Conservation (phyloP, 202 grass and related monocot species). For the Panicum hallii region DNA sequence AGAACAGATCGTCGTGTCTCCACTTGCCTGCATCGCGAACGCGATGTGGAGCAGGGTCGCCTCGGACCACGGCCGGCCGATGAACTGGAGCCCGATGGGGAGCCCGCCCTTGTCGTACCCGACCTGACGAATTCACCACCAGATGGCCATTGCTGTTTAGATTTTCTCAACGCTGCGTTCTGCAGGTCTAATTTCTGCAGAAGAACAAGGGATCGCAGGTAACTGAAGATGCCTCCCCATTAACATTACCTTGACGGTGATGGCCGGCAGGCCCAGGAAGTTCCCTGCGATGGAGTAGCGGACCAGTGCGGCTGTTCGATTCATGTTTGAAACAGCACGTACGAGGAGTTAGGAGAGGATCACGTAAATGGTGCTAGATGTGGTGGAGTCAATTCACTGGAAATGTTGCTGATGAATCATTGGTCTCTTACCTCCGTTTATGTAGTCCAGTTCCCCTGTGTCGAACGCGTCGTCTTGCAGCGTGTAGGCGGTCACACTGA, state of each 20-base stretch:
- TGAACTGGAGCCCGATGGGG: slow-evolving; percentile 95
- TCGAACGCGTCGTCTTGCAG: slow-evolving; percentile 71
- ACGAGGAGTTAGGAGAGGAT: background rate
- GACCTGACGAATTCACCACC: slow-evolving; percentile 49
- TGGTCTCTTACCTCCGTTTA: slow-evolving; percentile 75
- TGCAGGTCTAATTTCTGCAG: no score
- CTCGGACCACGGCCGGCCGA: slow-evolving; percentile 92
- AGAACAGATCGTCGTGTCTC: no score
- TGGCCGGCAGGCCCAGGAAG: slow-evolving; percentile 94
- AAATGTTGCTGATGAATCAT: background rate
- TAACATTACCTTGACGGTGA: slow-evolving; percentile 72
- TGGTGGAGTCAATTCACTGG: background rate
- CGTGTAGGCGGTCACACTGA: slow-evolving; percentile 81
- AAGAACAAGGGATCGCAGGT: no score
- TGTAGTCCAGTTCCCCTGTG: slow-evolving; percentile 95
- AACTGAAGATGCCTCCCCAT: no score
- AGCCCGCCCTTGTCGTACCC: slow-evolving; percentile 82
- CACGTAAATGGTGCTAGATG: background rate
- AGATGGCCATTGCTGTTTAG: no score
- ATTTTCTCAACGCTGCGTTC: no score
- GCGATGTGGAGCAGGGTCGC: slow-evolving; percentile 90
- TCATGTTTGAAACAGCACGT: background rate
- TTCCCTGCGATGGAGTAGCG: slow-evolving; percentile 97
- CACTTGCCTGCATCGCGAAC: slow-evolving; percentile 76
- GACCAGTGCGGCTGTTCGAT: slow-evolving; percentile 66